Conservation (phyloP, 129 eudicot species). For the Flaveria sonorensis region DNA sequence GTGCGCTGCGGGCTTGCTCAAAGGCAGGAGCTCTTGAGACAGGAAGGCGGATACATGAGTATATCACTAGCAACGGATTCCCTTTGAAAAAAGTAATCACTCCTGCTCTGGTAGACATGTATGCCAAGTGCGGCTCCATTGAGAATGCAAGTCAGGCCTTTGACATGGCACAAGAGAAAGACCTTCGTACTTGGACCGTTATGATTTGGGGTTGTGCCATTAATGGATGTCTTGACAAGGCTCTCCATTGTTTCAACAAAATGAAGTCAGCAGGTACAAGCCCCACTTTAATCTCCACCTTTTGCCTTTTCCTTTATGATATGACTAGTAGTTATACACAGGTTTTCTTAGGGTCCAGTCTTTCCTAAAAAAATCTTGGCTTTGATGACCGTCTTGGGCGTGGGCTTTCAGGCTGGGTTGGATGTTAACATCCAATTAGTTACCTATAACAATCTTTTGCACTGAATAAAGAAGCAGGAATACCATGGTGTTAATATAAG, state of each 20-base stretch:
- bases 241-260: slow-evolving; percentile 42
- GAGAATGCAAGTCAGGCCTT: slow-evolving; percentile 47
- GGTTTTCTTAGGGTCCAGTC: background rate
- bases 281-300: background rate
- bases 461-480: background rate
- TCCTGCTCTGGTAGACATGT: slow-evolving; percentile 60
- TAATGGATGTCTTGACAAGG: slow-evolving; percentile 47
- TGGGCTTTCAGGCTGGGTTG: too few relatives aligned
- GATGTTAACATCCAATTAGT: too few relatives aligned
- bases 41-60: slow-evolving; percentile 44
- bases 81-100: slow-evolving; percentile 39
- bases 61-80: slow-evolving; percentile 35
- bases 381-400: too few relatives aligned
- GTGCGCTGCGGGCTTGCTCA: slow-evolving; percentile 53
- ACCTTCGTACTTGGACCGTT: slow-evolving; percentile 55
- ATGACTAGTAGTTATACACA: background rate
- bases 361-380: too few relatives aligned
- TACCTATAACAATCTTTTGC: background rate
- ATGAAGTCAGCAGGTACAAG: slow-evolving; percentile 64
- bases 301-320: background rate
- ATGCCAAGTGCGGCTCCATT: slow-evolving; percentile 55
- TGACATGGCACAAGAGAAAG: slow-evolving; percentile 40
- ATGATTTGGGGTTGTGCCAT: slow-evolving; percentile 72
- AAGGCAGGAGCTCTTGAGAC: slow-evolving; percentile 55
- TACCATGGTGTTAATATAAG: too few relatives aligned